Evolutionary conservation across 345 rosid species (phyloP).

Genomic region (Eucalyptus curtisii): DNA sequence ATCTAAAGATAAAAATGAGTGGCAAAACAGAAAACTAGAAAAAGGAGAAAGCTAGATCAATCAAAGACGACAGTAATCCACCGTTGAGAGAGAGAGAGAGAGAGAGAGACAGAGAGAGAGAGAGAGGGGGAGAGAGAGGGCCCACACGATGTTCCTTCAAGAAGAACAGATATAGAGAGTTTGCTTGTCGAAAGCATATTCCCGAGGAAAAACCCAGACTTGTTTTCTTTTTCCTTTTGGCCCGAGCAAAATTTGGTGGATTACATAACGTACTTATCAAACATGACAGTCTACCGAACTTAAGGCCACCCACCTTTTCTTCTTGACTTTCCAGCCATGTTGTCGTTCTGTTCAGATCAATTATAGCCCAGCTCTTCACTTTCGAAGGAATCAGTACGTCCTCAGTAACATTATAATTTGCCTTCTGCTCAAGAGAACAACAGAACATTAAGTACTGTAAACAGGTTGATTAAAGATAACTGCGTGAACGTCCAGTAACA

Average conservation of each 20-base stretch:
- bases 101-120: background rate
- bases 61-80: background rate
- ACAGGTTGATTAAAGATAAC: background rate
- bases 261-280: background rate
- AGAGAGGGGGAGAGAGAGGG: background rate
- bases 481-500: background rate
- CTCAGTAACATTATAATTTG: conserved; percentile 9
- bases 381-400: conserved; percentile 27
- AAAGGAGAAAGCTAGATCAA: background rate
- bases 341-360: conserved; percentile 59
- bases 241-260: background rate
- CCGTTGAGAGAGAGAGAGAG: background rate
- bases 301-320: conserved; percentile 49
- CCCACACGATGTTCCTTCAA: background rate
- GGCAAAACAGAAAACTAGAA: background rate
- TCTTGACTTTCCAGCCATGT: conserved; percentile 79
- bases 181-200: background rate
- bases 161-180: background rate
- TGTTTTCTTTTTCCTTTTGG: background rate
- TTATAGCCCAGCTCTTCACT: conserved; percentile 65
- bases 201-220: background rate
- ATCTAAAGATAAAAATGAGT: background rate
- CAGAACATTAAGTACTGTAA: background rate
- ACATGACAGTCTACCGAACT: background rate
- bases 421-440: conserved; percentile 19